Evolutionary conservation across 345 rosid species (phyloP).

Genomic region (Linum lewisii): DNA sequence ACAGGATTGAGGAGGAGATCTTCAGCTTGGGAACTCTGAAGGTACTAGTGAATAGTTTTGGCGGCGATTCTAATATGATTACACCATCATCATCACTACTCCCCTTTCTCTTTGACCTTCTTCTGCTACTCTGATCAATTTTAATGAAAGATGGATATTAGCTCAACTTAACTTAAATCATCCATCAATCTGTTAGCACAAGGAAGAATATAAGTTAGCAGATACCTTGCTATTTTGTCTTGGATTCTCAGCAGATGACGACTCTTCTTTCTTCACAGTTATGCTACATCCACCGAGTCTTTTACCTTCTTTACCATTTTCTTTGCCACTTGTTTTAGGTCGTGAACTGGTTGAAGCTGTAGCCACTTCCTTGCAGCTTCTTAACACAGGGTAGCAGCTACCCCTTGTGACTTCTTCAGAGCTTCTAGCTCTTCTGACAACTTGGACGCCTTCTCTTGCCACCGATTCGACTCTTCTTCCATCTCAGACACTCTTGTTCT

Average conservation of each 20-base stretch:
- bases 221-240: not conserved
- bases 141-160: not conserved
- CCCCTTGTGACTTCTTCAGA: constrained; percentile 32
- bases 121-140: constrained; percentile 36
- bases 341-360: constrained; percentile 27
- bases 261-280: constrained; percentile 31
- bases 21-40: constrained; percentile 84
- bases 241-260: constrained; percentile 9
- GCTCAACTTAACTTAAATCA: not conserved
- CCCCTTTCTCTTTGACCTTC: constrained; percentile 52
- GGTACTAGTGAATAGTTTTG: constrained; percentile 51
- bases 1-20: constrained; percentile 23
- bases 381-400: constrained; percentile 37
- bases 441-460: constrained; percentile 32
- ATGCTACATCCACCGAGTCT: constrained; percentile 1
- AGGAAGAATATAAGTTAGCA: not conserved
- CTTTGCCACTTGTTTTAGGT: no score
- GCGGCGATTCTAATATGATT: constrained; percentile 29
- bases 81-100: constrained; percentile 11
- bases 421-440: constrained; percentile 44
- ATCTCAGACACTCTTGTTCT: constrained; percentile 35
- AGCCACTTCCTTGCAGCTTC: constrained; percentile 23
- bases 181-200: not conserved
- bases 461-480: constrained; percentile 40
- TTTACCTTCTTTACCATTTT: constrained; percentile 1